A percentile compares a stretch with the other conserved stretches of the same genome.
These are phyloP conservation scores for Asclepias syriaca DNA, from an alignment of 257 asterid species.

Conservation along the genomic window DNA sequence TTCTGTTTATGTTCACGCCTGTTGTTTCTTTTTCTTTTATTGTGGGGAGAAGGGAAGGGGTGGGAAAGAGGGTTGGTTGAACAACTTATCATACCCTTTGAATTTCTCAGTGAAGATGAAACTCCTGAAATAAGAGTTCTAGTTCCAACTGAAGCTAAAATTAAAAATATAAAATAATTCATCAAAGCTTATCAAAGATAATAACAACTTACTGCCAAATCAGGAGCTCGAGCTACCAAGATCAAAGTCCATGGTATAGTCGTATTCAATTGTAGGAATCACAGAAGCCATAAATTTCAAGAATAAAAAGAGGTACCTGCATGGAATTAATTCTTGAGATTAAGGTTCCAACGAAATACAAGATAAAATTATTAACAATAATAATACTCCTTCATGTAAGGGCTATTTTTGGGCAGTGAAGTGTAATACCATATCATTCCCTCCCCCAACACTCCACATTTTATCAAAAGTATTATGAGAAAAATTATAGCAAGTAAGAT, in stretches of 20 bases:
- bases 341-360: neutral
- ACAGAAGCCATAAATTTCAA: constrained; percentile 64
- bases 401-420: neutral
- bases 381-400: neutral
- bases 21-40: too few relatives aligned
- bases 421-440: neutral
- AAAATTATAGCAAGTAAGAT: constrained; percentile 4
- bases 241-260: constrained; percentile 95
- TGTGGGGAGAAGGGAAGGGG: neutral
- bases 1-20: too few relatives aligned
- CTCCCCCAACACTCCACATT: neutral
- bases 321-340: constrained; percentile 16
- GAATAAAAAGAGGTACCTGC: constrained; percentile 50
- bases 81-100: too few relatives aligned
- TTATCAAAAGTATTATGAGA: neutral
- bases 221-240: constrained; percentile 66
- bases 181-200: neutral
- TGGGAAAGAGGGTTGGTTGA: too few relatives aligned
- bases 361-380: too few relatives aligned
- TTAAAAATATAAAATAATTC: neutral
- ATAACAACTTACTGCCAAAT: constrained; percentile 11
- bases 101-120: too few relatives aligned
- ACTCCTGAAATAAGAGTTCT: neutral
- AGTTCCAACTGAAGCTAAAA: neutral
- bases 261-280: constrained; percentile 93